Base-by-base conservation (phyloP, 345 rosid species). In the Draba incana region DNA sequence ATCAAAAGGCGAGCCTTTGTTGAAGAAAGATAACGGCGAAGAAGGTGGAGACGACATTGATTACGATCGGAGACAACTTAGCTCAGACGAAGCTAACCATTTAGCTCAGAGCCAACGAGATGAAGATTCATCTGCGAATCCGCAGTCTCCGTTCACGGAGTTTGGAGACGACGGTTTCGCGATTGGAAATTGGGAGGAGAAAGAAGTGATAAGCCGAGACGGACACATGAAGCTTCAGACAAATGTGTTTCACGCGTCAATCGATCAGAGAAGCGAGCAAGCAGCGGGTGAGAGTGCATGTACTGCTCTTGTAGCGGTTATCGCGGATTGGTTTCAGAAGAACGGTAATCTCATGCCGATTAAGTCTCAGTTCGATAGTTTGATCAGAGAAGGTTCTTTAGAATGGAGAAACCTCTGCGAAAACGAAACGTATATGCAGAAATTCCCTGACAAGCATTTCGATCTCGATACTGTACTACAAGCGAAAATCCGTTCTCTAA, bases 271-370 rank as follows among this genome's bases (percentile, higher is more conserved):
- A 49, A 86, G 85, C 12, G 86, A 83, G 59, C 81, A 81, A 51
- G 96, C 92, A 13, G 89, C 88, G 1, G 96, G 96, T 5, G 90
- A 78, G 64, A 86, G 96, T 53, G 92, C 96, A 10, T 88, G 96
- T 48, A 84, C 96, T 0, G 86, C 84, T 2, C 81, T 88, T 37
- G 96, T 82, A 23, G 84, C 84, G 2, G 86, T 88, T 13, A 77
- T 88, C 8, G 96, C 90, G 3, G 71, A 83, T 37, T 84, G 92
- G 88, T 71, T 88, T 71, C 92, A 82, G 15, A 82, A 78, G 58
- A 84, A 83, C 75, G 78, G 55, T 20, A 74, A 66, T 3, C 78
- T 78, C 39, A 76, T 84, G 81, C 92, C 90, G 0, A 82, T 77
- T 7, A 86, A 86, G 70, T 85, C 88, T 11, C 84, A 82, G 64